Evolutionary conservation across 805 yeast species (phyloP), one percentile per base, ranked within the genome.

Genomic region (Barnettozyma californica): DNA sequence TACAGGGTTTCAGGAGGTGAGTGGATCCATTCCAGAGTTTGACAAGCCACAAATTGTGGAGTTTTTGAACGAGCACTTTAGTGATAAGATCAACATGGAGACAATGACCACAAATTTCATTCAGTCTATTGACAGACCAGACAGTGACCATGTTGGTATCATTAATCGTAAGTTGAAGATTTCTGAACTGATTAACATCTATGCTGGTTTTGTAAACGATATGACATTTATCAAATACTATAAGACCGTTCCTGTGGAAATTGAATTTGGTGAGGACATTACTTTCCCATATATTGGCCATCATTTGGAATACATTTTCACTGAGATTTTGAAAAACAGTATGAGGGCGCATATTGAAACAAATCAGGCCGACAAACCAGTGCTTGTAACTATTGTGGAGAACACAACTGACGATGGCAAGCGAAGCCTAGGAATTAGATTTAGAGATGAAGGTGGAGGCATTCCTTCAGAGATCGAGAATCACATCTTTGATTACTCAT

Each of bases 381-480:
- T 82, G 2, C 53, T 68, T 11, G 71, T 74, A 0, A 73, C 83
- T 3, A 68, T 81, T 3, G 72, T 78, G 25, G 60, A 66, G 37
- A 55, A 52, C 20, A 48, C 51, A 5, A 41, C 50, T 1, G 31
- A 65, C 61, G 29, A 61, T 14, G 60, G 59, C 9, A 57, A 55
- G 31, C 50, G 57, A 27, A 48, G 54, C 1, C 69, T 89, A 49
- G 88, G 87, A 52, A 73, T 94, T 6, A 74, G 96, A 49, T 71
- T 92, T 31, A 73, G 95, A 39, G 99, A 92, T 68, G 76, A 78
- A 49, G 99, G 97, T 18, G 88, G 89, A 47, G 99, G 99, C 4
- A 89, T 92, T 26, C 75, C 82, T 5, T 84, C 89, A 1, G 76
- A 73, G 5, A 71, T 80, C 6, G 77, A 87, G 52, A 69, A 74